Evolutionary conservation across 2,329 filamentous ascomycete species (phyloP), one percentile per base, ranked within the genome.

Genomic region (Pseudomassariella vexata): DNA sequence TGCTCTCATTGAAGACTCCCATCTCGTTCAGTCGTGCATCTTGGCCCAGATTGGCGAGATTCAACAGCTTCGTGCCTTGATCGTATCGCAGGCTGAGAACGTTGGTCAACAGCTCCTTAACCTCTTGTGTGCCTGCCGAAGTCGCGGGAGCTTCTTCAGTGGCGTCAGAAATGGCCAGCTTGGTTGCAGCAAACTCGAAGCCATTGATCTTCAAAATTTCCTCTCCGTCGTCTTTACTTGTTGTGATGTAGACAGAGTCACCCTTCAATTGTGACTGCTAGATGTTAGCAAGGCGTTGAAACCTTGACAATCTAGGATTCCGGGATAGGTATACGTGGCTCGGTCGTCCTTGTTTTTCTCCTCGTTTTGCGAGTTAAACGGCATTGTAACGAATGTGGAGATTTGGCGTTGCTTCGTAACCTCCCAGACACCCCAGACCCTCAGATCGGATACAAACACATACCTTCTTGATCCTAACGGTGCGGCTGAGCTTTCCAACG

Each of bases 41-140:
- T 28, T 73, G 66, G 19, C 75, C 80, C 8, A 96, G 74, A 1
- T 73, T 68, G n/a, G 86, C 88, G 8, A 98, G 75, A 51, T 94
- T 79, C 23, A 96, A 72, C 1, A 95, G 65, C 58, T 94, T 95
- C 32, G 68, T 66, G 6, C 69, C 67, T 11, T 70, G 60, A 39
- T 84, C 68, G 60, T 95, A 96, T 29, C 92, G 81, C 33, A 75
- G 72, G 34, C 72, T 72, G 10, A 98, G 70, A 40, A 95, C 80
- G 11, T 64, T 61, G 43, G 78, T 76, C 36, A 95, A 72, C 44
- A 80, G 78, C 16, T 73, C 65, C 53, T 80, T 81, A n/a, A 78
- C 71, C 43, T 82, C 75, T 30, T 73, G 62, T 3, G 76, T 67
- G 26, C 63, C 61, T 22, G 64, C 59, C 12, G 72, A 76, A 17